Conservation (phyloP, 345 rosid species). For the Microthlaspi erraticum region DNA sequence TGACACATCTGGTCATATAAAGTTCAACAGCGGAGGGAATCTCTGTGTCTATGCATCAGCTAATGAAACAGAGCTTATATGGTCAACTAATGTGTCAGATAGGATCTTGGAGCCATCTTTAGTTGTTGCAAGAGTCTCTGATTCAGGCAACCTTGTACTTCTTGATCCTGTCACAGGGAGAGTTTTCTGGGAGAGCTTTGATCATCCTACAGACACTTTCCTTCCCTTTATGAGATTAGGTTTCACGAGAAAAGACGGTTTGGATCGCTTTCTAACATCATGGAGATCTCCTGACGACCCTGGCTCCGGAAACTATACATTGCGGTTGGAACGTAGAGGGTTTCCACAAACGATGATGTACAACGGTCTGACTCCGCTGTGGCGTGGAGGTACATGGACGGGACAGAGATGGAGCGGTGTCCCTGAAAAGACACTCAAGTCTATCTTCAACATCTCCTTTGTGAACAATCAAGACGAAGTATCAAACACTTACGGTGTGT, state of each 20-base stretch:
- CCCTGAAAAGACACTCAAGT: slow-evolving; percentile 55
- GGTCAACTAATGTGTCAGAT: slow-evolving; percentile 56
- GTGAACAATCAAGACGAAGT: slow-evolving; percentile 48
- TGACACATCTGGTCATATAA: slow-evolving; percentile 51
- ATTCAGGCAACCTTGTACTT: slow-evolving; percentile 68
- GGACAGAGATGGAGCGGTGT: slow-evolving; percentile 72
- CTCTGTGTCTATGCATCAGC: slow-evolving; percentile 39
- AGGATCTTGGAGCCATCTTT: slow-evolving; percentile 22
- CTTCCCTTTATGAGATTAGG: slow-evolving; percentile 77
- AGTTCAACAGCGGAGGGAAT: slow-evolving; percentile 51
- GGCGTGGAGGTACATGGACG: slow-evolving; percentile 71
- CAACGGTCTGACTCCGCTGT: slow-evolving; percentile 39
- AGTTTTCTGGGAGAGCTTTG: slow-evolving; percentile 75
- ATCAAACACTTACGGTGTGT: slow-evolving; percentile 43
- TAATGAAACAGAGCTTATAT: slow-evolving; percentile 48
- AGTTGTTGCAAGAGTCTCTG: slow-evolving; percentile 57
- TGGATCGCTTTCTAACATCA: slow-evolving; percentile 51
- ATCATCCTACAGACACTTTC: slow-evolving; percentile 63
- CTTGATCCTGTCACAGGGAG: slow-evolving; percentile 38
- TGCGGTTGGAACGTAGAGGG: slow-evolving; percentile 49
- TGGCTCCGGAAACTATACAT: slow-evolving; percentile 49
- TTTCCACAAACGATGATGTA: slow-evolving; percentile 58
- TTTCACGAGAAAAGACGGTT: slow-evolving; percentile 42
- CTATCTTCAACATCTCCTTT: slow-evolving; percentile 43
- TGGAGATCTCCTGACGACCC: slow-evolving; percentile 68